These are phyloP conservation scores for Elsinoe batatas DNA, from an alignment of 2,329 filamentous ascomycete species.

Conservation along the genomic window DNA sequence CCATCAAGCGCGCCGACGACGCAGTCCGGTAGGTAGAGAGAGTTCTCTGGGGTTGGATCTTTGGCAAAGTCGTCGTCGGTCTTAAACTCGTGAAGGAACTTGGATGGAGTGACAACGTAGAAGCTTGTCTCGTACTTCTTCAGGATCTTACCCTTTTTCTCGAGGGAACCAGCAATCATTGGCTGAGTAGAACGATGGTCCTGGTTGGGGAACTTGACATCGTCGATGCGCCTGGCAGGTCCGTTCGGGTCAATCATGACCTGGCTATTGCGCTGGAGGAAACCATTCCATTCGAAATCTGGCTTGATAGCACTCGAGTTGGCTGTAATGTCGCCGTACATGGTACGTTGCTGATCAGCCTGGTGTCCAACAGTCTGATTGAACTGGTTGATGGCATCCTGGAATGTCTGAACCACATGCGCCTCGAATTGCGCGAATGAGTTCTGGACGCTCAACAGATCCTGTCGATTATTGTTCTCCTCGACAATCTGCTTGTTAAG, in stretches of 20 bases:
- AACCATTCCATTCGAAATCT: constrained; percentile 85
- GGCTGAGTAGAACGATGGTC: constrained; percentile 69
- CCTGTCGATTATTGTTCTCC: constrained; percentile 92
- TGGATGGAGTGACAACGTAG: constrained; percentile 81
- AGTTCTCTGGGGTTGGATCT: constrained; percentile 76
- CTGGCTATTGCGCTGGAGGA: constrained; percentile 59
- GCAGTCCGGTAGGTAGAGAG: constrained; percentile 87
- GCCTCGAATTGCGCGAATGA: constrained; percentile 81
- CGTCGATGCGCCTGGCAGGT: constrained; percentile 61
- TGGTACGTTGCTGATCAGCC: constrained; percentile 66
- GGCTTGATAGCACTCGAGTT: constrained; percentile 66
- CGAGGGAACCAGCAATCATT: constrained; percentile 76
- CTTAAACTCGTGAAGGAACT: constrained; percentile 93
- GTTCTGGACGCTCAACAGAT: constrained; percentile 83
- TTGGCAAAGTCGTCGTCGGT: constrained; percentile 66
- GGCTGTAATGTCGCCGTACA: constrained; percentile 76
- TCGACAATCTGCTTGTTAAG: constrained; percentile 84
- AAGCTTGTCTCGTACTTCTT: constrained; percentile 70
- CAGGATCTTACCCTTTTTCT: constrained; percentile 84
- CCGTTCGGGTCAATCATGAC: constrained; percentile 69
- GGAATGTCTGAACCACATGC: constrained; percentile 72
- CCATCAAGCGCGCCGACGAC: constrained; percentile 61
- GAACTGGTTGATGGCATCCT: constrained; percentile 74
- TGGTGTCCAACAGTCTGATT: constrained; percentile 71
- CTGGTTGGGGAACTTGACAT: constrained; percentile 80